phyloP scores from a whole-genome alignment of 164 flowering plant species.

The Paratinospora sagittata region DNA sequence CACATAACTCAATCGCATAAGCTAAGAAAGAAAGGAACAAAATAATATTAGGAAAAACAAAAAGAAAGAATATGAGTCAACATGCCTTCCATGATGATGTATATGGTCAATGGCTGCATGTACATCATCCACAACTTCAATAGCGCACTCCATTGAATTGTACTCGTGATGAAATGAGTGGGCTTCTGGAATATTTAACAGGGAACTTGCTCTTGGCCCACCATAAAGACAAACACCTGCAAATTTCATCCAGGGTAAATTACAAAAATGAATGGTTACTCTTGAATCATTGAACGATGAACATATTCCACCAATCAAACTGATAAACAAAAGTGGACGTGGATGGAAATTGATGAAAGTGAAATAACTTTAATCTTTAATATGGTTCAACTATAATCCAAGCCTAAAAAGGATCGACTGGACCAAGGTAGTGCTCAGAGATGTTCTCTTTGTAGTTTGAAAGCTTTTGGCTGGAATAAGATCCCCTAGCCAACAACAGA shows the following conservation, averaged over 20 bases:
- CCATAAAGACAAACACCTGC: conserved; percentile 79
- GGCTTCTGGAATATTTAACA: conserved; percentile 51
- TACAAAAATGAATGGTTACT: background rate
- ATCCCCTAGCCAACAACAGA: too few species aligned
- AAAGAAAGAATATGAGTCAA: background rate
- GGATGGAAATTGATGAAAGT: too few species aligned
- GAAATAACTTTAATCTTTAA: too few species aligned
- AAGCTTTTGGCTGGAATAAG: too few species aligned
- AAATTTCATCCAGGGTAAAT: background rate
- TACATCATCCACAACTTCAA: conserved; percentile 91
- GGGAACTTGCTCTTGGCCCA: conserved; percentile 68
- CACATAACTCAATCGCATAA: background rate
- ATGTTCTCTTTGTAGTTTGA: too few species aligned
- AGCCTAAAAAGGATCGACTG: too few species aligned
- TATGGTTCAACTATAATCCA: too few species aligned
- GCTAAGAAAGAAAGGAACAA: background rate
- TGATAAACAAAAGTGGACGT: too few species aligned
- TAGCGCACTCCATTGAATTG: conserved; percentile 76
- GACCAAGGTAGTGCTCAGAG: too few species aligned
- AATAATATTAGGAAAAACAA: too few species aligned
- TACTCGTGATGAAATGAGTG: conserved; percentile 82
- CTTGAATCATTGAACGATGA: background rate
- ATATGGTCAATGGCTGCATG: conserved; percentile 85
- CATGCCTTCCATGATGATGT: conserved; percentile 87
- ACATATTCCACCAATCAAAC: too few species aligned